phyloP scores from a whole-genome alignment of 192 early-diverging fungal genomes.

The Coemansia sp. region DNA sequence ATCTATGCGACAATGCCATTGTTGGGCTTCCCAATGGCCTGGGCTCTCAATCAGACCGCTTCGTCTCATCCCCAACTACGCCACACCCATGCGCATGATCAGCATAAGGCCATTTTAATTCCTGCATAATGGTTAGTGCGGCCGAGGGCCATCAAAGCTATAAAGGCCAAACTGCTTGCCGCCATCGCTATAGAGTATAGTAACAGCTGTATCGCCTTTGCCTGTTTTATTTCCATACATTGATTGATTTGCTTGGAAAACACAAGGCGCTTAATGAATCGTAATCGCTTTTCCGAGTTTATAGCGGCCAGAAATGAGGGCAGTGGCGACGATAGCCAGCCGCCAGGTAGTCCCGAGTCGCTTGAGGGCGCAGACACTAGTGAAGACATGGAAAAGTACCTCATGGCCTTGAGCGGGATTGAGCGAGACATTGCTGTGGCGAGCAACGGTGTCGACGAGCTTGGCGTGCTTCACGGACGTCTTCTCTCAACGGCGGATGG shows the following conservation, averaged over 20 bases:
- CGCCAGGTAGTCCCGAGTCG: slow-evolving; percentile 19
- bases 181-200: background rate
- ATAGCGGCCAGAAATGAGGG: slow-evolving; percentile 17
- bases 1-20: background rate
- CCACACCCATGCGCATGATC: slow-evolving; percentile 6
- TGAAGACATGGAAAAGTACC: slow-evolving; percentile 47
- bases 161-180: background rate
- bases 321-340: slow-evolving; percentile 9
- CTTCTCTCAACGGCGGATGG: slow-evolving; percentile 47
- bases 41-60: background rate
- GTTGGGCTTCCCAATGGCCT: background rate
- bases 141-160: background rate
- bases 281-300: slow-evolving; percentile 28
- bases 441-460: slow-evolving; percentile 29
- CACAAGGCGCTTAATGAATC: slow-evolving; percentile 12
- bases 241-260: background rate
- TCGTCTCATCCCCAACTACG: background rate
- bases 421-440: slow-evolving; percentile 33
- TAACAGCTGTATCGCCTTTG: background rate
- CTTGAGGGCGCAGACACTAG: slow-evolving; percentile 8
- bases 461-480: slow-evolving; percentile 32
- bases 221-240: background rate
- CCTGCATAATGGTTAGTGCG: background rate
- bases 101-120: background rate
- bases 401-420: slow-evolving; percentile 37